Evolutionary conservation across 2,329 filamentous ascomycete species (phyloP).

Genomic region (Venturia aucupariae): DNA sequence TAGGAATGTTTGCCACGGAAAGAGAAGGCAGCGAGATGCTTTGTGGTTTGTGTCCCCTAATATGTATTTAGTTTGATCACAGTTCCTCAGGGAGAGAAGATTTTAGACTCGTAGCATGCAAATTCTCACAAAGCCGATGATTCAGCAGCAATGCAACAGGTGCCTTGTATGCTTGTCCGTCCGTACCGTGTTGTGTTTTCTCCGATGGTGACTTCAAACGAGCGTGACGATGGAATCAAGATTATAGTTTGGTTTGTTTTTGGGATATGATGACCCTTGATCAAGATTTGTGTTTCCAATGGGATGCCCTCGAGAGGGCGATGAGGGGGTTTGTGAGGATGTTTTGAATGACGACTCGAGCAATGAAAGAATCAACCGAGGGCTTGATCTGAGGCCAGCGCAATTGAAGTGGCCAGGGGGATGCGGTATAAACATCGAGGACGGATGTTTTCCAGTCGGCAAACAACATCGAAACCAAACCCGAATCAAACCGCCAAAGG

Average conservation of each 20-base stretch:
- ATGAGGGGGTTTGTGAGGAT: not conserved
- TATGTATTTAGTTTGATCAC: not conserved
- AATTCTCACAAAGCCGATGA: constrained; percentile 4
- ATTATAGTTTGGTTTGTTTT: not conserved
- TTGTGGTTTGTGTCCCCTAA: constrained; percentile 3
- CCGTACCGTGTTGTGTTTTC: not conserved
- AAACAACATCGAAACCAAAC: not conserved
- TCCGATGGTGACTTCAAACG: not conserved
- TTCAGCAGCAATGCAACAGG: not conserved
- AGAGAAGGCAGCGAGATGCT: not conserved
- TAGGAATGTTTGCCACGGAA: not conserved
- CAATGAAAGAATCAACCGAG: not conserved
- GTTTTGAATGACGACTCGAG: not conserved
- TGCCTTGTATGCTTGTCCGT: not conserved
- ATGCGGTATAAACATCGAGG: not conserved
- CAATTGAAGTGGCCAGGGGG: not conserved
- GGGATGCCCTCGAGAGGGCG: too few species aligned
- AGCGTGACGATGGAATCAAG: not conserved
- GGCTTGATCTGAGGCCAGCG: not conserved
- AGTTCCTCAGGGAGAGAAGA: not conserved
- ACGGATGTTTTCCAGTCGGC: not conserved
- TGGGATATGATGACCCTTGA: not conserved
- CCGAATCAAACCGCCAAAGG: not conserved
- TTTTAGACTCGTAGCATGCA: constrained; percentile 1
- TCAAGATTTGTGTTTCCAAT: not conserved